phyloP scores from a whole-genome alignment of 164 flowering plant species.

The Echeveria elegans region DNA sequence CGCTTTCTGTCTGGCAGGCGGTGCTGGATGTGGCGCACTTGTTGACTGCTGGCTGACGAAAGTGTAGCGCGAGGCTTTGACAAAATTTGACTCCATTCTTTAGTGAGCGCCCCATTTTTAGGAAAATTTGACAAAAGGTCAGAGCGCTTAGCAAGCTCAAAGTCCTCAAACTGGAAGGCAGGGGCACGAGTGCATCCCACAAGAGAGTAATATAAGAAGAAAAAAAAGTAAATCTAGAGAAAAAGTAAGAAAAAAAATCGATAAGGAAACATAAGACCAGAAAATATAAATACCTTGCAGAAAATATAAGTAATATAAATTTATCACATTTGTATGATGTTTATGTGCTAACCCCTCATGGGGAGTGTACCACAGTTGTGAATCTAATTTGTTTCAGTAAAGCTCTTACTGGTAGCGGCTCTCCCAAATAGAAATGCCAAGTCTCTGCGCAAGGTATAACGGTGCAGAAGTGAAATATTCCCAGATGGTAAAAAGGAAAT shows the following conservation, averaged over 20 bases:
- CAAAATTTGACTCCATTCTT: too few relatives aligned
- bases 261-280: background rate
- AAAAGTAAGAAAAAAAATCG: background rate
- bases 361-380: too few relatives aligned
- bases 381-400: too few relatives aligned
- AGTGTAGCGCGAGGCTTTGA: too few relatives aligned
- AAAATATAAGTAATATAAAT: too few relatives aligned
- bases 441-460: constrained; percentile 82
- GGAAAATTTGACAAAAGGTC: background rate
- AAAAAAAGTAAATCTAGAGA: constrained; percentile 29
- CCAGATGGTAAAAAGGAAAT: constrained; percentile 87
- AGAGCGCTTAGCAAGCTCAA: constrained; percentile 29
- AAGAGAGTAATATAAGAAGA: constrained; percentile 57
- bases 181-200: constrained; percentile 96
- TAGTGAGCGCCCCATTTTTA: background rate
- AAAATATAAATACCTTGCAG: background rate
- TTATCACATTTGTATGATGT: background rate
- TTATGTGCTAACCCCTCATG: background rate
- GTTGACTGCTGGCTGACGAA: too few relatives aligned
- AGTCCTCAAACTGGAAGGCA: constrained; percentile 79
- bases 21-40: too few relatives aligned
- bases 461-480: constrained; percentile 62
- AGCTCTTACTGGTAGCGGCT: constrained; percentile 58
- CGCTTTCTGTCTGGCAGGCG: too few relatives aligned
- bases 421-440: constrained; percentile 89